A percentile compares a stretch with the other conserved stretches of the same genome.
These are phyloP conservation scores for Wallemia ichthyophaga DNA, from an alignment of 1,284 basidiomycete species.

Conservation along the genomic window DNA sequence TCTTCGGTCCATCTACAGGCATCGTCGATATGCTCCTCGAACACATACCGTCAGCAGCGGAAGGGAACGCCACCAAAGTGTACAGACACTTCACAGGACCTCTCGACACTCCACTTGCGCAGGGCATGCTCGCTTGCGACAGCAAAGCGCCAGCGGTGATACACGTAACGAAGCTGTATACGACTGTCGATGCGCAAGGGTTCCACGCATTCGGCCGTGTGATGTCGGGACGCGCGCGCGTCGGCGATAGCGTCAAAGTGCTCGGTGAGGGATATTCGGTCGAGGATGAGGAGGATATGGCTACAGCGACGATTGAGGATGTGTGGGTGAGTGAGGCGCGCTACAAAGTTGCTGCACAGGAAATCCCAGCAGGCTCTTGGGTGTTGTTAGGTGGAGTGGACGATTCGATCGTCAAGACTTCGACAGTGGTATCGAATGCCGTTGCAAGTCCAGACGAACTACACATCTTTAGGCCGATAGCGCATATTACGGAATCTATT, in stretches of 20 bases:
- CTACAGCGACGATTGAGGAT: constrained; percentile 50
- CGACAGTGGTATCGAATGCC: constrained; percentile 45
- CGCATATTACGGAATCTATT: constrained; percentile 89
- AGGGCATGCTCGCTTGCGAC: constrained; percentile 52
- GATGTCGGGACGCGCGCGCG: constrained; percentile 59
- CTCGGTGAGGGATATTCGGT: constrained; percentile 86
- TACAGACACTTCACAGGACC: constrained; percentile 61
- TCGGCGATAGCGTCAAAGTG: constrained; percentile 70
- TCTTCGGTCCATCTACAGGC: constrained; percentile 70
- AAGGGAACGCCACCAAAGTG: constrained; percentile 40
- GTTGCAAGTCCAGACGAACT: constrained; percentile 50
- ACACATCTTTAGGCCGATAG: constrained; percentile 78
- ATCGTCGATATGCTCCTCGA: constrained; percentile 74
- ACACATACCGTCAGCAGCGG: constrained; percentile 55
- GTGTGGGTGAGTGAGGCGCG: constrained; percentile 72
- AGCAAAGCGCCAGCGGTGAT: constrained; percentile 67
- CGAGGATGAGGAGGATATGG: constrained; percentile 97
- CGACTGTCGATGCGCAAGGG: constrained; percentile 76
- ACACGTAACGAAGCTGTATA: constrained; percentile 75
- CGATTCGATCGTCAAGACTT: constrained; percentile 76
- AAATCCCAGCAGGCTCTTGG: constrained; percentile 69
- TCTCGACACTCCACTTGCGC: constrained; percentile 41
- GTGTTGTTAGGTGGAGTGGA: constrained; percentile 80
- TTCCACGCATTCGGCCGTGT: constrained; percentile 90
- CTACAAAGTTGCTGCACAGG: constrained; percentile 64